phyloP scores from a whole-genome alignment of 1,284 basidiomycete genomes.

The Xerocomus minutiporus region DNA sequence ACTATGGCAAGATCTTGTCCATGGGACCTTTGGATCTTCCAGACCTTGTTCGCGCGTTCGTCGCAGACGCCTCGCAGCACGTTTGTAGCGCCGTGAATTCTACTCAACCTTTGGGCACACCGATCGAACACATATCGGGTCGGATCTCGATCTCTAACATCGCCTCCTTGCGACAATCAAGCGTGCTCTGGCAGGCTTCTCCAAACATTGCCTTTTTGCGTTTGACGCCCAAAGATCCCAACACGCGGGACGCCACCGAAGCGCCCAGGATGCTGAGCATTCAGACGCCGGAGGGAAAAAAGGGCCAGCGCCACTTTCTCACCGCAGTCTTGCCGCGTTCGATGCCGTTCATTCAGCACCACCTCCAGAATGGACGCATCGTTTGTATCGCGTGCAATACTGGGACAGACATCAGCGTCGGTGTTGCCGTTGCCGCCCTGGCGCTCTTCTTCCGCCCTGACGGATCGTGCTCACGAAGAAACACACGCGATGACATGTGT shows the following conservation, averaged over 20 bases:
- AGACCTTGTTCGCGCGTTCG: slow-evolving; percentile 43
- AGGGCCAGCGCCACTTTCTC: slow-evolving; percentile 49
- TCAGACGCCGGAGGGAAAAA: slow-evolving; percentile 44
- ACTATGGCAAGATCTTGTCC: slow-evolving; percentile 48
- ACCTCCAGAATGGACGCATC: slow-evolving; percentile 35
- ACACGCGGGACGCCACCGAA: neutral
- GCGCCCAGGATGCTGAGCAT: slow-evolving; percentile 28
- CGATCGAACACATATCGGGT: slow-evolving; percentile 37
- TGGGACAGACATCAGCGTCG: slow-evolving; percentile 60
- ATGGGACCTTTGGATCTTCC: slow-evolving; percentile 46
- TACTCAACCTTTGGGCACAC: slow-evolving; percentile 10
- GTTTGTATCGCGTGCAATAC: slow-evolving; percentile 55
- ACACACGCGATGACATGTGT: slow-evolving; percentile 18
- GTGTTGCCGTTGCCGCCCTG: slow-evolving; percentile 55
- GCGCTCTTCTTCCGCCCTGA: slow-evolving; percentile 55
- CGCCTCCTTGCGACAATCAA: slow-evolving; percentile 24
- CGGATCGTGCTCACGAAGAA: slow-evolving; percentile 35
- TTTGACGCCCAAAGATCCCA: slow-evolving; percentile 12
- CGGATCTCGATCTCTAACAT: slow-evolving; percentile 37
- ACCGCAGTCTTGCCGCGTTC: slow-evolving; percentile 46
- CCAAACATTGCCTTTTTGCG: slow-evolving; percentile 12
- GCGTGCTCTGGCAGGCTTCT: slow-evolving; percentile 5
- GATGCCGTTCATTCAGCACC: slow-evolving; percentile 43
- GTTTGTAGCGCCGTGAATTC: neutral
- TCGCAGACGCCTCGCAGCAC: slow-evolving; percentile 23